Percentiles rank a stretch among this genome's conserved stretches.
Evolutionary conservation across 1,139 yeast species (phyloP).

Genomic region (Geotrichum phurueaensis): DNA sequence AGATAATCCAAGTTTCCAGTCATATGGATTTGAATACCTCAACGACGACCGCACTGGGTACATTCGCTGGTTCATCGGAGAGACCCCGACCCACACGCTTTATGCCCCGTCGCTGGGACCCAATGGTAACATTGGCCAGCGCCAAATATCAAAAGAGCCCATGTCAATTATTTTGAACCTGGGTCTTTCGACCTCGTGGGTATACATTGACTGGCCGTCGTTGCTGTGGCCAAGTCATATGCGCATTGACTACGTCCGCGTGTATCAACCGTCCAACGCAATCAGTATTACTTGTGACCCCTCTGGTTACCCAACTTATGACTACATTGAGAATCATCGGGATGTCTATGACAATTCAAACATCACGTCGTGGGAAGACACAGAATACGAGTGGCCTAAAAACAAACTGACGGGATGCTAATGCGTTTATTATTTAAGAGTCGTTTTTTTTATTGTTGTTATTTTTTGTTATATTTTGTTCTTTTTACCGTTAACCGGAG

Average conservation of each 20-base stretch:
- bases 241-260: slow-evolving; percentile 68
- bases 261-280: slow-evolving; percentile 61
- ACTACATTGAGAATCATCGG: slow-evolving; percentile 60
- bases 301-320: slow-evolving; percentile 59
- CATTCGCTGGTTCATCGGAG: slow-evolving; percentile 76
- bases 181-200: slow-evolving; percentile 79
- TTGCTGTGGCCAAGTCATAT: slow-evolving; percentile 62
- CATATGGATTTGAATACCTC: slow-evolving; percentile 69
- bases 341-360: slow-evolving; percentile 60
- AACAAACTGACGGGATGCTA: slow-evolving; percentile 45
- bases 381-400: slow-evolving; percentile 64
- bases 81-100: slow-evolving; percentile 57
- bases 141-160: slow-evolving; percentile 75
- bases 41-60: slow-evolving; percentile 65
- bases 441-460: background rate
- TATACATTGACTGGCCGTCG: slow-evolving; percentile 71
- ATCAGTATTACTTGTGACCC: slow-evolving; percentile 70
- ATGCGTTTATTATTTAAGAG: background rate
- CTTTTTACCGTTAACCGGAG: background rate
- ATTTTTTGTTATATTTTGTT: background rate
- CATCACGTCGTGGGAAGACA: slow-evolving; percentile 57
- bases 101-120: slow-evolving; percentile 64
- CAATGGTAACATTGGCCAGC: slow-evolving; percentile 74
- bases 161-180: slow-evolving; percentile 73
- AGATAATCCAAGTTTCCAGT: slow-evolving; percentile 50